Percentiles rank a stretch among this genome's conserved stretches.
phyloP scores from a whole-genome alignment of 352 stramenopile genomes.

The Phytophthora rubi region DNA sequence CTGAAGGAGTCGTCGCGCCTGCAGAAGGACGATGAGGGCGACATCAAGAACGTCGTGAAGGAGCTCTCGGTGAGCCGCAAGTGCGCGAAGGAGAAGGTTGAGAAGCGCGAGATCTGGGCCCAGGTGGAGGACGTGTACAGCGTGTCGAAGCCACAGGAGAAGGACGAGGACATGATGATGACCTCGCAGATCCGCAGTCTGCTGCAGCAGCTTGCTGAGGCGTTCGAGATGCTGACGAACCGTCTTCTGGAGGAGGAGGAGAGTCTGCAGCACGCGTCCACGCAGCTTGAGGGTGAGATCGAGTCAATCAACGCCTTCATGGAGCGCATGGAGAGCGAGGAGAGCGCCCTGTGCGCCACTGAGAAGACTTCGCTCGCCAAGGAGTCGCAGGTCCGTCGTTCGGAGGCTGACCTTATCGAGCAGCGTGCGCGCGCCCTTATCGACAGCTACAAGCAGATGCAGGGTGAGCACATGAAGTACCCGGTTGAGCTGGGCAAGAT shows the following conservation, averaged over 20 bases:
- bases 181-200: constrained; percentile 89
- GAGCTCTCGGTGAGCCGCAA: constrained; percentile 68
- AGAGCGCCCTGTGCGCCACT: constrained; percentile 80
- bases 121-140: constrained; percentile 88
- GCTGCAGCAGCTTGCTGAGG: constrained; percentile 85
- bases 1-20: constrained; percentile 82
- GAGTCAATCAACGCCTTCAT: constrained; percentile 91
- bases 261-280: constrained; percentile 82
- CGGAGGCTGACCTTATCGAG: constrained; percentile 83
- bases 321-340: constrained; percentile 90
- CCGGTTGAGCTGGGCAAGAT: constrained; percentile 83
- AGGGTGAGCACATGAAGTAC: constrained; percentile 86
- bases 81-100: constrained; percentile 76
- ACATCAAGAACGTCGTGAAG: constrained; percentile 77
- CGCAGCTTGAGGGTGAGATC: constrained; percentile 84
- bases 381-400: constrained; percentile 82
- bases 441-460: constrained; percentile 91
- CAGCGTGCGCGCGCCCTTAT: constrained; percentile 83
- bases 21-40: constrained; percentile 83
- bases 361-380: constrained; percentile 88
- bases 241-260: constrained; percentile 86
- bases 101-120: constrained; percentile 88
- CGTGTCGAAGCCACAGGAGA: constrained; percentile 82
- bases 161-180: constrained; percentile 94
- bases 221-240: constrained; percentile 91